These are phyloP conservation scores for Sonneratia caseolaris DNA, from an alignment of 345 rosid species.

Conservation along the genomic window DNA sequence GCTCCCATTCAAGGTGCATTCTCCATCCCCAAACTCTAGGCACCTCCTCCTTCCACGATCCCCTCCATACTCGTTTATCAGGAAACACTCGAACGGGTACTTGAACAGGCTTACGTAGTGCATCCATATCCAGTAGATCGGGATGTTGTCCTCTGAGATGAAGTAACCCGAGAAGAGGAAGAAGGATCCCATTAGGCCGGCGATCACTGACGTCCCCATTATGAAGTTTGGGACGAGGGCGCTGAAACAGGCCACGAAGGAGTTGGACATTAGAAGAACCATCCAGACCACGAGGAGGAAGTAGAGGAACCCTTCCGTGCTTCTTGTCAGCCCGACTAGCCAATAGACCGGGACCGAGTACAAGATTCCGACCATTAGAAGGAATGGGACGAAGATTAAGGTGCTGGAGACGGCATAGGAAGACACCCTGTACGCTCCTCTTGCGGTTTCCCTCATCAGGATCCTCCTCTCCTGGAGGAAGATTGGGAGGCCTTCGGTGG, in stretches of 20 bases:
- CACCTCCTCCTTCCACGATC: constrained; percentile 32
- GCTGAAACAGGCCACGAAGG: constrained; percentile 85
- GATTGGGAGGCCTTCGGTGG: constrained; percentile 85
- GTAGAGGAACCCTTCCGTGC: constrained; percentile 53
- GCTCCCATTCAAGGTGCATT: constrained; percentile 31
- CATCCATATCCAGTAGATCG: constrained; percentile 81
- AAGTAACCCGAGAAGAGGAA: constrained; percentile 87
- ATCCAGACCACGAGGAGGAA: constrained; percentile 68
- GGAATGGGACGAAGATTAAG: constrained; percentile 59
- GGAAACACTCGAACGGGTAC: constrained; percentile 75
- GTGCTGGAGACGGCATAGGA: constrained; percentile 69
- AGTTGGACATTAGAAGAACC: constrained; percentile 69
- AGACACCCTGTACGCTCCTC: constrained; percentile 66
- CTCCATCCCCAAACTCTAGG: constrained; percentile 23
- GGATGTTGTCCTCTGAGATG: constrained; percentile 53
- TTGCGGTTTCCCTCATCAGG: constrained; percentile 64
- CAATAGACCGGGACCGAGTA: constrained; percentile 77
- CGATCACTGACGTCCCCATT: constrained; percentile 82
- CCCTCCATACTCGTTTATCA: constrained; percentile 71
- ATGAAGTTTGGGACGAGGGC: constrained; percentile 90
- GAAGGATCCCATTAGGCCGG: constrained; percentile 89
- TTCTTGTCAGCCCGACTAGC: constrained; percentile 65
- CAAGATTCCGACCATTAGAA: constrained; percentile 53
- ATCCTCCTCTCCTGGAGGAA: constrained; percentile 80
- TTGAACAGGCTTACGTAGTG: constrained; percentile 72